These are phyloP conservation scores for Colletotrichum musicola DNA, from an alignment of 2,329 filamentous ascomycete species.

Conservation along the genomic window DNA sequence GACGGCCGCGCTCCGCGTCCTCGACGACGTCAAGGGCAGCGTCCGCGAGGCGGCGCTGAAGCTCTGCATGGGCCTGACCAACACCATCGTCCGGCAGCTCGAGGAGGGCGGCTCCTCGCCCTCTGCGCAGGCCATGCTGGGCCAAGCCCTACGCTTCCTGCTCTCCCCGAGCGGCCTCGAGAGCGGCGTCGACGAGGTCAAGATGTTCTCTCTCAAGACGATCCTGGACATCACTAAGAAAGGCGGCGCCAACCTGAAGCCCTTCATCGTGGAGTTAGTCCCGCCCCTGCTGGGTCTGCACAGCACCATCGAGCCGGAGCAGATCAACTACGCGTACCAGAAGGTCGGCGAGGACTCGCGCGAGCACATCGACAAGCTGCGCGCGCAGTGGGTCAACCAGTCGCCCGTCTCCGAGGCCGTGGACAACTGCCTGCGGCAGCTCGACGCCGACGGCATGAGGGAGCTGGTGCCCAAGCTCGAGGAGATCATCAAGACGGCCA, in stretches of 20 bases:
- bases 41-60: slow-evolving; percentile 85
- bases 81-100: slow-evolving; percentile 85
- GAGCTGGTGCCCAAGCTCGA: slow-evolving; percentile 80
- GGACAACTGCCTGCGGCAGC: slow-evolving; percentile 85
- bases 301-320: slow-evolving; percentile 89
- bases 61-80: slow-evolving; percentile 86
- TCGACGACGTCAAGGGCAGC: slow-evolving; percentile 95
- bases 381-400: slow-evolving; percentile 83
- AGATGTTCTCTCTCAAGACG: slow-evolving; percentile 84
- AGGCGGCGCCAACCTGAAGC: slow-evolving; percentile 80
- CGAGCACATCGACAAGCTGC: slow-evolving; percentile 89
- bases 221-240: slow-evolving; percentile 92
- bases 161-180: slow-evolving; percentile 91
- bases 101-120: slow-evolving; percentile 81
- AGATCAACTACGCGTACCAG: slow-evolving; percentile 92
- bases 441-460: slow-evolving; percentile 83
- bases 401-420: slow-evolving; percentile 95
- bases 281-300: slow-evolving; percentile 84
- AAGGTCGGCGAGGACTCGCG: slow-evolving; percentile 89
- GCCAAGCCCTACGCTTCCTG: slow-evolving; percentile 89
- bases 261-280: slow-evolving; percentile 85
- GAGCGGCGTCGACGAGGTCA: slow-evolving; percentile 88
- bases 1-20: slow-evolving; percentile 86
- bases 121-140: slow-evolving; percentile 82
- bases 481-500: slow-evolving; percentile 83